Evolutionary conservation across 805 yeast species (phyloP).

Genomic region (Tetrapisispora pingtungensis): DNA sequence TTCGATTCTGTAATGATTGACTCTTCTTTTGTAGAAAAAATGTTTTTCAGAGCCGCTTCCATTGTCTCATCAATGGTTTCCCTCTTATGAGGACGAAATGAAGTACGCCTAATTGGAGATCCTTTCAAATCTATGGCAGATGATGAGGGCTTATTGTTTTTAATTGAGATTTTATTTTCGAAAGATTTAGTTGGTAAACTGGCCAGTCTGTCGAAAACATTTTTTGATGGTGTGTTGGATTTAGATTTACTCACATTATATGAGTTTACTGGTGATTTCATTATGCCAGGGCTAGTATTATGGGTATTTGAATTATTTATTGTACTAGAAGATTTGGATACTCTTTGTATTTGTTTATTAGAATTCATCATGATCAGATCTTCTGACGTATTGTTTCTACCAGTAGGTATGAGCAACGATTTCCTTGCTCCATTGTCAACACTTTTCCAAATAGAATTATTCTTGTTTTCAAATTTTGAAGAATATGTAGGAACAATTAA

Average conservation of each 20-base stretch:
- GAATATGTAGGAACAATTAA: constrained; percentile 9
- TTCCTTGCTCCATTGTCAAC: background rate
- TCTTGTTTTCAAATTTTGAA: background rate
- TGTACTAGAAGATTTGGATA: background rate
- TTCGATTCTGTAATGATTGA: background rate
- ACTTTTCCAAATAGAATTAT: too few species aligned
- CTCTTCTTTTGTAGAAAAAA: constrained; percentile 14
- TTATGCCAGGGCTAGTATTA: constrained; percentile 2
- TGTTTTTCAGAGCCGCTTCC: constrained; percentile 23
- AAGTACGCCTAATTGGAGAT: constrained; percentile 21
- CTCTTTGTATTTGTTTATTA: background rate
- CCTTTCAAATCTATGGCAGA: constrained; percentile 23
- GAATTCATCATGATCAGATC: background rate
- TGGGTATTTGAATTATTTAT: background rate
- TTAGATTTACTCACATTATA: background rate
- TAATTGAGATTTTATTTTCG: constrained; percentile 18
- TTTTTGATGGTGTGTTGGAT: constrained; percentile 5
- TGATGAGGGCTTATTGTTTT: constrained; percentile 6
- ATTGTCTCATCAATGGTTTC: constrained; percentile 15
- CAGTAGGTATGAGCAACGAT: background rate
- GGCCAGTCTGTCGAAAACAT: constrained; percentile 26
- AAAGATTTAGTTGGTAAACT: constrained; percentile 25
- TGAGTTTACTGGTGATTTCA: background rate
- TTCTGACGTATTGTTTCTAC: background rate
- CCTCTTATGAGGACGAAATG: constrained; percentile 6